Base-by-base conservation (phyloP, 2,329 filamentous ascomycete genomes). In the Zopfia rhizophila region DNA sequence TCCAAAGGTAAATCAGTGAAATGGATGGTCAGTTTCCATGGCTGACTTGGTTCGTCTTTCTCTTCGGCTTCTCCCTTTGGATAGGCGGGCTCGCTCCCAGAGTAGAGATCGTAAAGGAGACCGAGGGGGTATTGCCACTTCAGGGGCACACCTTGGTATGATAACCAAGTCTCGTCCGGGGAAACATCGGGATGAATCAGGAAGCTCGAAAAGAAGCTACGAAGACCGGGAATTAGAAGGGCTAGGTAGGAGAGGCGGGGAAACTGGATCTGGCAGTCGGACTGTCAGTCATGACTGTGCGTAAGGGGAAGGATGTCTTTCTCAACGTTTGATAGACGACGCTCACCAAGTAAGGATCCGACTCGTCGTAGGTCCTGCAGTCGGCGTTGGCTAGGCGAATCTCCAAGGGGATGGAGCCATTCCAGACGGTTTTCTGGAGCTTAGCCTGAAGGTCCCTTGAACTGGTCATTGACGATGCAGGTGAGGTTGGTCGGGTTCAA, bases 121-220 rank as follows among this genome's bases (percentile, higher is more conserved):
- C 87, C 87, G 8, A 88, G 66, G 0, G 87, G 86, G 48, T 88
- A 85, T 61, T 90, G 87, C 85, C 85, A 88, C 74, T 88, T 89
- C 53, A 90, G 68, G 2, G 85, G 82, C 12, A 90, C 86, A 11
- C 77, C 80, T 65, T 90, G 84, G 61, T 85, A 87, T 1, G 82
- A 84, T 53, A 90, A 82, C 82, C 84, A 87, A 14, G 82, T 80
- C 30, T 82, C 73, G 46, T 81, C 74, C 6, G 78, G 63, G 3
- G 73, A 72, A 22, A 80, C 73, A 30, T 78, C 72, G 3, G 84
- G 78, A 53, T 85, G 75, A 56, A 88, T 88, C 25, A 88, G 69
- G 18, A 70, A 78, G 11, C 75, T 56, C 2, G 73, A 61, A 65
- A 88, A 90, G 74, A 89, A 89, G 37, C 77, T 73, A 55, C 84